A percentile compares a stretch with the other conserved stretches of the same genome.
Evolutionary conservation across 2,329 filamentous ascomycete species (phyloP).

Genomic region (Alternaria sp.): DNA sequence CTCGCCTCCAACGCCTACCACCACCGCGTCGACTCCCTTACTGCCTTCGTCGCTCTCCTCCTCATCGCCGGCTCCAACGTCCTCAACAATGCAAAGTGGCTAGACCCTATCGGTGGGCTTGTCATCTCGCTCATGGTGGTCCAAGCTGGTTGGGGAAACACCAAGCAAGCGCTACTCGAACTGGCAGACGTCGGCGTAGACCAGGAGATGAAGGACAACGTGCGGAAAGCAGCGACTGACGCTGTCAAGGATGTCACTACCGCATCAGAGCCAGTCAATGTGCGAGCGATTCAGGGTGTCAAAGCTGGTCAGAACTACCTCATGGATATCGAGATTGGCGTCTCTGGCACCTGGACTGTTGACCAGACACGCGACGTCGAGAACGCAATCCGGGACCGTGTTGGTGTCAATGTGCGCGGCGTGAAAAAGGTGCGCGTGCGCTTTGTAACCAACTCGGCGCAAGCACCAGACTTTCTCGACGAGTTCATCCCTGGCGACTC

Average conservation of each 20-base stretch:
- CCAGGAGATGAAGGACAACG: slow-evolving; percentile 75
- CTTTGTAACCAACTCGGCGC: slow-evolving; percentile 74
- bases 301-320: slow-evolving; percentile 98
- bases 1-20: slow-evolving; percentile 95
- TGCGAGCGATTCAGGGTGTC: slow-evolving; percentile 83
- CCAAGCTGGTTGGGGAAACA: slow-evolving; percentile 87
- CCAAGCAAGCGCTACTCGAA: slow-evolving; percentile 79
- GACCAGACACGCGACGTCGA: slow-evolving; percentile 74
- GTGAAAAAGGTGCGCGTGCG: slow-evolving; percentile 83
- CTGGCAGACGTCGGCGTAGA: slow-evolving; percentile 91
- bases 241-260: slow-evolving; percentile 49
- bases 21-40: slow-evolving; percentile 94
- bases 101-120: slow-evolving; percentile 91
- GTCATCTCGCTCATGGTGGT: slow-evolving; percentile 94
- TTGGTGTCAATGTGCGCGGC: slow-evolving; percentile 80
- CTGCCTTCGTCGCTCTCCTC: slow-evolving; percentile 87
- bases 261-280: slow-evolving; percentile 66
- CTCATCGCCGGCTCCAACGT: slow-evolving; percentile 91
- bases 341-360: slow-evolving; percentile 78
- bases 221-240: slow-evolving; percentile 66
- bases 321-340: slow-evolving; percentile 84
- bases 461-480: slow-evolving; percentile 68
- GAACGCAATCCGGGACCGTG: slow-evolving; percentile 70
- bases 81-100: slow-evolving; percentile 83
- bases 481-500: slow-evolving; percentile 61